Percentiles rank a stretch among this genome's conserved stretches.
These are phyloP conservation scores for Pythium sp. DNA, from an alignment of 352 stramenopile species.

Conservation along the genomic window DNA sequence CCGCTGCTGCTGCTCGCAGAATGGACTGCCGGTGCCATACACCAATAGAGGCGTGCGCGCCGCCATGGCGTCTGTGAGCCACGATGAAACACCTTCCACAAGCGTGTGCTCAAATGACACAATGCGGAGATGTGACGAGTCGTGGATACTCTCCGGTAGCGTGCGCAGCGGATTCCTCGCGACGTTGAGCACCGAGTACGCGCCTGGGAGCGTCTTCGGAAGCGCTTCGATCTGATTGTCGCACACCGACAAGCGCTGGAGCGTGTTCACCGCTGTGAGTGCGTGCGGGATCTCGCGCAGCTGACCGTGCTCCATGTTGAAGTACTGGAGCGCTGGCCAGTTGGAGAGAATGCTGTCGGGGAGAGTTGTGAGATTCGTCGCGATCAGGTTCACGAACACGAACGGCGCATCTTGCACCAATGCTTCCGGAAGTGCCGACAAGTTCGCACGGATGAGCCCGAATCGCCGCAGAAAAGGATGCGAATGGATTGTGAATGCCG, in stretches of 20 bases:
- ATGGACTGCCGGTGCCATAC: not conserved
- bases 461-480: conserved; percentile 7
- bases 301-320: conserved; percentile 16
- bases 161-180: conserved; percentile 8
- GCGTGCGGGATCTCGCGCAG: conserved; percentile 8
- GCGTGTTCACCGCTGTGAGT: conserved; percentile 1
- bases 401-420: conserved; percentile 12
- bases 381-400: conserved; percentile 12
- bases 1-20: not conserved
- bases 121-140: not conserved
- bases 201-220: not conserved
- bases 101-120: conserved; percentile 12
- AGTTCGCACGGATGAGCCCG: conserved; percentile 4
- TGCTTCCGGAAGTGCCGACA: conserved; percentile 9
- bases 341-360: conserved; percentile 7
- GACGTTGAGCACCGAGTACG: conserved; percentile 8
- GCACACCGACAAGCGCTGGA: conserved; percentile 14
- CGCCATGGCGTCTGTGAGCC: not conserved
- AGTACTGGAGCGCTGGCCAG: conserved; percentile 10
- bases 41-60: not conserved
- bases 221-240: conserved; percentile 10
- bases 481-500: conserved; percentile 1
- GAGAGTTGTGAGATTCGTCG: conserved; percentile 12
- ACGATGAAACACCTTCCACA: not conserved
- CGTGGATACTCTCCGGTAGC: not conserved